phyloP scores from a whole-genome alignment of 2,329 filamentous ascomycete species.

The Fusarium tjaetaba region DNA sequence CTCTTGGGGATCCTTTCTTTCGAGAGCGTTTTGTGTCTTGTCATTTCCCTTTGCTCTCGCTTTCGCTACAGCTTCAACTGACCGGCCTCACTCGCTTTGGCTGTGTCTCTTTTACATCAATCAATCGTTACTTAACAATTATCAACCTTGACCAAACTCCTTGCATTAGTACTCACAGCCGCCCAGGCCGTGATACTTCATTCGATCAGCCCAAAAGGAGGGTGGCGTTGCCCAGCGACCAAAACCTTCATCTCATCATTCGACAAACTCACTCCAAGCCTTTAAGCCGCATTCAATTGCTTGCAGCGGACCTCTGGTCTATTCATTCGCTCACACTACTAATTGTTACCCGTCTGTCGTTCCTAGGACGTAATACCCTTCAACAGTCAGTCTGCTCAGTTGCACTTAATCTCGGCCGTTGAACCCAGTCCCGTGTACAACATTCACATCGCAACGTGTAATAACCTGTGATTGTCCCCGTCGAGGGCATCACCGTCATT shows the following conservation, averaged over 20 bases:
- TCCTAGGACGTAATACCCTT: conserved; percentile 1
- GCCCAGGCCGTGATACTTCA: conserved; percentile 34
- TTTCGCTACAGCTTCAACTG: conserved; percentile 31
- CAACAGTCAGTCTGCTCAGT: conserved; percentile 5
- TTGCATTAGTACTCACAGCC: conserved; percentile 14
- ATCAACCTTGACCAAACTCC: conserved; percentile 19
- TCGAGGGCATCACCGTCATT: conserved; percentile 47
- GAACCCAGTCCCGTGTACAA: conserved; percentile 21
- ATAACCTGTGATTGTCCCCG: conserved; percentile 52
- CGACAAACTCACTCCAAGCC: conserved; percentile 26
- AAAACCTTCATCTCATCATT: conserved; percentile 34
- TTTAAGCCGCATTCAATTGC: conserved; percentile 20
- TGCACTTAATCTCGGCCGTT: conserved; percentile 15
- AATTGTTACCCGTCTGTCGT: conserved; percentile 21
- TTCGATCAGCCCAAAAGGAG: conserved; percentile 40
- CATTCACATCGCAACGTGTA: conserved; percentile 27
- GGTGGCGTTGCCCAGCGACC: conserved; percentile 46
- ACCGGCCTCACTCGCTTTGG: conserved; percentile 69
- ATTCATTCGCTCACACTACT: conserved; percentile 31
- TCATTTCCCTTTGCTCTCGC: conserved; percentile 31
- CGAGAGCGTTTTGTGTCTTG: conserved; percentile 33
- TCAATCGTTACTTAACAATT: conserved; percentile 49
- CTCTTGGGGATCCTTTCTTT: conserved; percentile 37
- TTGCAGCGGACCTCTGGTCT: conserved; percentile 11
- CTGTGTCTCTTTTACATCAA: conserved; percentile 50